These are phyloP conservation scores for Rhodomyrtus tomentosa DNA, from an alignment of 345 rosid species.

Conservation along the genomic window DNA sequence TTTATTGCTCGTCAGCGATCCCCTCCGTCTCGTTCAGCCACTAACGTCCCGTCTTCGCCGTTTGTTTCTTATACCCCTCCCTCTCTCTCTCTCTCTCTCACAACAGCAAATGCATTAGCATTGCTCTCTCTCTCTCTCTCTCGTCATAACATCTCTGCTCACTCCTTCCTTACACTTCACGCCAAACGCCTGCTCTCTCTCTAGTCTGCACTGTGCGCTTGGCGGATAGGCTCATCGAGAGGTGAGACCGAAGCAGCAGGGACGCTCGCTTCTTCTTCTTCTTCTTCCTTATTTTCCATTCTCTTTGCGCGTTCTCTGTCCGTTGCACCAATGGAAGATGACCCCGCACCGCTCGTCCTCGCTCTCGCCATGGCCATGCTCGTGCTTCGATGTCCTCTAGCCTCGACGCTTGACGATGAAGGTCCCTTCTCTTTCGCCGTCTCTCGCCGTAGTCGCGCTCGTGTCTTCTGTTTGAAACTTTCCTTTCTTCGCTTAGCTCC, in stretches of 20 bases:
- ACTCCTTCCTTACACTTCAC: conserved; percentile 57
- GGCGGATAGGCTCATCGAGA: background rate
- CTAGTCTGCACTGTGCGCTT: background rate
- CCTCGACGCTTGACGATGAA: conserved; percentile 40
- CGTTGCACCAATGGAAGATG: background rate
- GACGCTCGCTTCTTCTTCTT: background rate
- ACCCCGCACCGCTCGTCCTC: background rate
- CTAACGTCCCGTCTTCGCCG: conserved; percentile 77
- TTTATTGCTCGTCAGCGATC: background rate
- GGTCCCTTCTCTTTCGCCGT: conserved; percentile 14
- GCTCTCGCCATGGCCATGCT: conserved; percentile 7
- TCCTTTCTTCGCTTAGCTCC: background rate
- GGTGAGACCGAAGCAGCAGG: background rate
- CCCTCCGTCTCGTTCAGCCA: background rate
- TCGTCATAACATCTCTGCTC: conserved; percentile 43
- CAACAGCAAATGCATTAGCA: background rate
- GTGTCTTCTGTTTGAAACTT: background rate
- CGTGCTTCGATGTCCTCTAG: conserved; percentile 19
- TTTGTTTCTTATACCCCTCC: conserved; percentile 30
- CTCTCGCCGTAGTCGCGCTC: background rate
- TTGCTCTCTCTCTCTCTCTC: background rate
- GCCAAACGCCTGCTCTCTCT: conserved; percentile 54
- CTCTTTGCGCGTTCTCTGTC: background rate
- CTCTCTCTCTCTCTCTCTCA: conserved; percentile 5
- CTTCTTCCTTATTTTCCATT: background rate